Evolutionary conservation across 1,284 basidiomycete species (phyloP).

Genomic region (Heterobasidion annosum): DNA sequence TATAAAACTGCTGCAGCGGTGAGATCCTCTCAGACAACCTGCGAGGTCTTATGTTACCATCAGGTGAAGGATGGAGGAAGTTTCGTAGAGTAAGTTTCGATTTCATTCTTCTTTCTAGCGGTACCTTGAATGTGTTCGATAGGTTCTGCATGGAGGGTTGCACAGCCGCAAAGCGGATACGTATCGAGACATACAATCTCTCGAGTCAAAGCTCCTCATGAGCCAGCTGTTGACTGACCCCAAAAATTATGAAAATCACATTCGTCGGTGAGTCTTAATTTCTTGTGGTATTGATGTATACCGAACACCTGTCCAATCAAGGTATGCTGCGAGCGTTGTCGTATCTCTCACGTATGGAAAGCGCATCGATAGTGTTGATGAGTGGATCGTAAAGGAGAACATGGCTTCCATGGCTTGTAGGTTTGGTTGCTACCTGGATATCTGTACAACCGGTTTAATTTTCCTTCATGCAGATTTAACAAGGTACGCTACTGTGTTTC

Average conservation of each 20-base stretch:
- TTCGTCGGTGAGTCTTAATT: slow-evolving; percentile 25
- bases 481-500: background rate
- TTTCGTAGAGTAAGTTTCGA: slow-evolving; percentile 34
- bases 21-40: slow-evolving; percentile 40
- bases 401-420: slow-evolving; percentile 33
- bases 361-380: slow-evolving; percentile 33
- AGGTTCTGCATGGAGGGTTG: slow-evolving; percentile 38
- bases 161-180: slow-evolving; percentile 30
- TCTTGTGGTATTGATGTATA: background rate
- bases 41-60: slow-evolving; percentile 39
- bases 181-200: slow-evolving; percentile 39
- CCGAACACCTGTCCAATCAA: slow-evolving; percentile 7
- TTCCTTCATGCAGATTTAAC: background rate
- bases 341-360: slow-evolving; percentile 37
- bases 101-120: background rate
- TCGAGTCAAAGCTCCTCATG: slow-evolving; percentile 38
- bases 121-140: background rate
- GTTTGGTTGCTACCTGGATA: slow-evolving; percentile 8
- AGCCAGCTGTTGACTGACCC: slow-evolving; percentile 33
- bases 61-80: slow-evolving; percentile 35
- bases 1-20: slow-evolving; percentile 17
- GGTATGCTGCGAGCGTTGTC: slow-evolving; percentile 38
- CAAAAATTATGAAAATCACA: slow-evolving; percentile 28
- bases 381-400: slow-evolving; percentile 37
- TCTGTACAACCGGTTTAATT: background rate